Evolutionary conservation across 352 stramenopile genomes (phyloP), one percentile per base, ranked within the genome.

Genomic region (Phytopythium kandeliae): DNA sequence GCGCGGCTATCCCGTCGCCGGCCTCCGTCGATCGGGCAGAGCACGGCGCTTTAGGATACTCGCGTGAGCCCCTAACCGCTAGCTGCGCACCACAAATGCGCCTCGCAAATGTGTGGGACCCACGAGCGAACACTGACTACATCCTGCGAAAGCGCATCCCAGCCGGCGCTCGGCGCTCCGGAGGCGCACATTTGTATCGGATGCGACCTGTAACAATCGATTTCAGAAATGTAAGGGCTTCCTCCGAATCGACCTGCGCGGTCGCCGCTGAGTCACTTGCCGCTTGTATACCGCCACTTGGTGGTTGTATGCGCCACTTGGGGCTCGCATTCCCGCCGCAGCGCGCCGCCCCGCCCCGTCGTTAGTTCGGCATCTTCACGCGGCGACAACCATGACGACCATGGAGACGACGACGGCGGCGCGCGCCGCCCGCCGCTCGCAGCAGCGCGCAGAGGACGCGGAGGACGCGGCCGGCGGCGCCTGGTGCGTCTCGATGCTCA

Each of bases 81-180:
- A 9, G 41, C n/a, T n/a, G n/a, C n/a, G n/a, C n/a, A n/a, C 28
- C 43, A 49, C 43, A 49, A 49, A 47, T 47, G 5, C 40, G 21
- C 40, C 19, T 4, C 19, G 41, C 22, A 13, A 28, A 33, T 11
- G 1, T 42, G 36, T 42, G 36, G 36, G 36, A 17, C 35, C 9
- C 36, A 9, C 17, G 4, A 4, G 36, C n/a, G n/a, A 21, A 47
- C 11, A 11, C 41, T 47, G 41, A 47, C 3, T 47, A n/a, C 19
- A 47, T 47, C 41, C 41, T 47, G 2, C 7, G 0, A 33, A 1
- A 47, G 3, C 5, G 1, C 11, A 47, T 47, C 22, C 1, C 22
- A 33, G 41, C 12, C 22, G 41, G 9, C 9, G 28, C 28, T 31
- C n/a, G n/a, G n/a, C n/a, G n/a, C n/a, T n/a, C n/a, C n/a, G n/a